Percentiles rank a stretch among this genome's conserved stretches.
Evolutionary conservation across 169 alveolate genomes (phyloP).

Genomic region (Plasmodium vivax): DNA sequence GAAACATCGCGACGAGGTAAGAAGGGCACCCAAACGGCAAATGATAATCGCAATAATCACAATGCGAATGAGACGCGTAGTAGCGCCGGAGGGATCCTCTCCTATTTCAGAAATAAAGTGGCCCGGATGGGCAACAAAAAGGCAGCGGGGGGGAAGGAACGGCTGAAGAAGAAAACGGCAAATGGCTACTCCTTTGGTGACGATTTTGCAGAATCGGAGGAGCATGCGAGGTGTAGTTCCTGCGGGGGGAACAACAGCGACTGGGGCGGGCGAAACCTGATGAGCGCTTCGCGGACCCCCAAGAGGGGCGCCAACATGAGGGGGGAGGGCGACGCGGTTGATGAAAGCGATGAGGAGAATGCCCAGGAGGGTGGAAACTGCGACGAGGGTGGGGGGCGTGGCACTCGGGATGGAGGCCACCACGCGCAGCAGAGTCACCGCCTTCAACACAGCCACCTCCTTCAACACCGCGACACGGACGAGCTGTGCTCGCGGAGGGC

Average conservation of each 20-base stretch:
- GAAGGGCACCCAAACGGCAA: background rate
- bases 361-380: background rate
- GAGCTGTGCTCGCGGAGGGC: background rate
- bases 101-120: conserved; percentile 8
- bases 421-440: no score
- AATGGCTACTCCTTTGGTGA: background rate
- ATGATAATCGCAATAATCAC: background rate
- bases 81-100: background rate
- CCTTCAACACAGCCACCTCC: no score
- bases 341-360: background rate
- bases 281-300: background rate
- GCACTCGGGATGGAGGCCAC: background rate
- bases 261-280: background rate
- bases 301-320: background rate
- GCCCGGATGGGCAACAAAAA: background rate
- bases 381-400: background rate
- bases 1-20: background rate
- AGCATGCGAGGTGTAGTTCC: background rate
- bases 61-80: background rate
- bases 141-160: background rate
- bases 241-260: background rate
- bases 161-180: background rate
- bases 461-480: background rate
- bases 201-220: background rate
- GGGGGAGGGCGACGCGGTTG: background rate